Evolutionary conservation across 2,329 filamentous ascomycete species (phyloP), one percentile per base, ranked within the genome.

Genomic region (Orbilia ellipsospora): DNA sequence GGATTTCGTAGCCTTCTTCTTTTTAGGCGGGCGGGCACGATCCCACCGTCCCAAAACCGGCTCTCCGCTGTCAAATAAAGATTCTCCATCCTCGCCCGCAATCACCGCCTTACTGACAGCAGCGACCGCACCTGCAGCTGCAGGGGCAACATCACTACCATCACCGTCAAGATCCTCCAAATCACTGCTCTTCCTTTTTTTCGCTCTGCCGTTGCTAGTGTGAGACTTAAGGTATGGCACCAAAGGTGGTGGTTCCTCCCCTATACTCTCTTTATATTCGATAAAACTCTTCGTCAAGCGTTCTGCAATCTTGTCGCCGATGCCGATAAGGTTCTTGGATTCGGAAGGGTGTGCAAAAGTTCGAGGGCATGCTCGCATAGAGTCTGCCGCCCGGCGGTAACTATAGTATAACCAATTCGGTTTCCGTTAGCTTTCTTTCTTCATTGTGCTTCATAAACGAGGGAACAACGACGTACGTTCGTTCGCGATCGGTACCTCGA

Each of bases 331-430:
- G 78, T 90, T 87, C 78, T 89, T 86, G 0, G 92, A 87, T 82
- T 93, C 87, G 4, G 89, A 88, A 1, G 92, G 92, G 80, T 95
- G 92, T 16, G 87, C 84, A 78, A 93, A 92, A 0, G 83, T 82
- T 45, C 92, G 83, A 0, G 92, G 92, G 77, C 91, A 94, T 12
- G 88, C 88, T 82, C 90, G 92, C 81, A 95, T 87, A 1, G 92
- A 91, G 70, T 92, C 87, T 80, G 92, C 92, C 0, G 92, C 92
- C 78, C 90, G 88, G 77, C 88, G 90, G 81, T 93, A 94, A 0
- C 88, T 89, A n/a, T 2, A 45, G 20, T 16, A 64, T 36, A 6
- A 36, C 5, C 31, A 36, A 7, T 36, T 36, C 5, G 23, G 23
- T 18, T 4, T 6, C 42, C 15, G 28, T 26, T 13, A 36, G 23